phyloP scores from a whole-genome alignment of 2,329 filamentous ascomycete species.

The Emergomyces pasteurianus region DNA sequence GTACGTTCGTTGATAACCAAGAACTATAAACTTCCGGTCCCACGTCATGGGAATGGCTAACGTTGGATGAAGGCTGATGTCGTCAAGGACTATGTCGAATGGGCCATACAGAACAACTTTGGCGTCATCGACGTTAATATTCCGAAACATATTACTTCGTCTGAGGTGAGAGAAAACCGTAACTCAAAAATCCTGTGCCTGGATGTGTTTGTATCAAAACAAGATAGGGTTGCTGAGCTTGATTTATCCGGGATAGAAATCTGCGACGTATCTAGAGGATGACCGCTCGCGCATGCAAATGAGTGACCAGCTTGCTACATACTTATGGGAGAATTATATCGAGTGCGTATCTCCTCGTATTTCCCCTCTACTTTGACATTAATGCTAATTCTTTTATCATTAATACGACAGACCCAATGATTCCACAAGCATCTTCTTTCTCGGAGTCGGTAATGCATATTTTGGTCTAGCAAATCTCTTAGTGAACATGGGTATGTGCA shows the following conservation, averaged over 20 bases:
- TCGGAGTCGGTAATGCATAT: constrained; percentile 86
- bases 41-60: constrained; percentile 6
- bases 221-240: not conserved
- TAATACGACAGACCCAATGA: constrained; percentile 42
- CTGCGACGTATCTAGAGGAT: constrained; percentile 32
- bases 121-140: constrained; percentile 87
- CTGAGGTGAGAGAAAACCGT: constrained; percentile 39
- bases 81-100: constrained; percentile 68
- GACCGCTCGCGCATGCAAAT: constrained; percentile 41
- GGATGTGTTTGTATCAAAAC: no score
- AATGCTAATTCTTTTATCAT: not conserved
- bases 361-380: not conserved
- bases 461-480: constrained; percentile 71
- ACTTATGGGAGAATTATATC: constrained; percentile 96
- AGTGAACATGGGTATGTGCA: constrained; percentile 53
- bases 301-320: constrained; percentile 62
- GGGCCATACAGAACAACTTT: constrained; percentile 65
- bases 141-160: constrained; percentile 59
- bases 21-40: constrained; percentile 5
- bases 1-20: constrained; percentile 43
- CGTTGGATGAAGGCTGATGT: constrained; percentile 55
- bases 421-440: constrained; percentile 63
- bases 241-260: not conserved
- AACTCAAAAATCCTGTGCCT: not conserved
- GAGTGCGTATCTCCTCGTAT: constrained; percentile 39